Base-by-base conservation (phyloP, 257 asterid genomes). In the Fraxinus cuspidata region DNA sequence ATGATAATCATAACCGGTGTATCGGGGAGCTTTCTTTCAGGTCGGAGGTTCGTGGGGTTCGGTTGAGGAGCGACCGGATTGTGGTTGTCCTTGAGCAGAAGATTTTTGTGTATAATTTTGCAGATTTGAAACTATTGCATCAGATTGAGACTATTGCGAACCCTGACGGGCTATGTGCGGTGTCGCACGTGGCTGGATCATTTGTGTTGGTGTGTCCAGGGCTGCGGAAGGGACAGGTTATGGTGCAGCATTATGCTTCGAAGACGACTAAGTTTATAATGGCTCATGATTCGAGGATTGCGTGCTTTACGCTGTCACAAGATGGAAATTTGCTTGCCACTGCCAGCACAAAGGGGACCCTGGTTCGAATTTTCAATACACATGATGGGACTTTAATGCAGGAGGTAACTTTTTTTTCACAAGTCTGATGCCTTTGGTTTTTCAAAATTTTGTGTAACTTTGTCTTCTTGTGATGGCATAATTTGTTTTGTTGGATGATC, bases 1-100 rank as follows among this genome's bases (percentile, higher is more conserved):
- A 92, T 80, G 97, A 92, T 80, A 91, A 91, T 75, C 92, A 87
- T 72, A 84, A 88, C 32, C 82, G 97, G n/a, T 94, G 99, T 63
- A 90, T 92, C 4, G 99, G 97, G 3, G 94, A 90, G 35, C 70
- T 90, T 9, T 85, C 94, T 0, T 90, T 88, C 69, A 79, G 92
- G 78, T 88, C 94, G 0, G 91, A 90, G 71, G 94, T 90, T 53
- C 84, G 86, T 35, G 86, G 86, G 1, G 91, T 90, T 23, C 85
- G 91, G 70, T 81, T 88, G 3, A 80, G 91, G 34, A 80, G 92
- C 79, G 94, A 88, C 68, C 77, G 91, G n/a, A 83, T 87, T 67
- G 82, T 87, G 34, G 84, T 87, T 18, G 75, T 85, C 49, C 80
- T 87, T 21, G 78, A 84, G 60, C 88, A 87, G 44, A 87, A 87